Evolutionary conservation across 768 basidiomycete species (phyloP).

Genomic region (Phanerochaete sordida): DNA sequence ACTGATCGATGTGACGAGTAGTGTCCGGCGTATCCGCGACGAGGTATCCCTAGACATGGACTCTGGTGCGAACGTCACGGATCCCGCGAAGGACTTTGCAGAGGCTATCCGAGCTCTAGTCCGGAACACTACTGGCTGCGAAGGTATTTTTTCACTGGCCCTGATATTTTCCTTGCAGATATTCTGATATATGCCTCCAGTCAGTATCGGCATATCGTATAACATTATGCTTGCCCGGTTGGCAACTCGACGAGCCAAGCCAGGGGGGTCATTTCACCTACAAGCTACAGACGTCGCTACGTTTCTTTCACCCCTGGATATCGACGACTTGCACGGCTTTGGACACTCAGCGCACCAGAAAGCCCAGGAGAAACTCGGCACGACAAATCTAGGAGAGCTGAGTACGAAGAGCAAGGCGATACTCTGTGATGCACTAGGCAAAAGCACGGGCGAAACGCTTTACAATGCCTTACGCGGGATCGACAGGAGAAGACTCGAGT

Average conservation of each 20-base stretch:
- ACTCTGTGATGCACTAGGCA: slow-evolving; percentile 75
- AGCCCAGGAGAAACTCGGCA: slow-evolving; percentile 74
- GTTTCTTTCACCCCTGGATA: slow-evolving; percentile 64
- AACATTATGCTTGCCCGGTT: slow-evolving; percentile 93
- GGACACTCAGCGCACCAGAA: slow-evolving; percentile 75
- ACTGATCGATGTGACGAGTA: slow-evolving; percentile 78
- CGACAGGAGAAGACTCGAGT: slow-evolving; percentile 76
- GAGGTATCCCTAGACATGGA: slow-evolving; percentile 27
- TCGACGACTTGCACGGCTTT: slow-evolving; percentile 85
- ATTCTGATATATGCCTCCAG: slow-evolving; percentile 35
- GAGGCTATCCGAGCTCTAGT: slow-evolving; percentile 79
- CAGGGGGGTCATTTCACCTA: slow-evolving; percentile 82
- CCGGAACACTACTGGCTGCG: slow-evolving; percentile 75
- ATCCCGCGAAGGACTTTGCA: slow-evolving; percentile 76
- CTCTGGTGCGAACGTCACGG: slow-evolving; percentile 23
- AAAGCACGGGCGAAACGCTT: slow-evolving; percentile 77
- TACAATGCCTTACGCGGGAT: slow-evolving; percentile 83
- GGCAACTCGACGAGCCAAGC: slow-evolving; percentile 89
- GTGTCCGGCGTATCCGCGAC: slow-evolving; percentile 38
- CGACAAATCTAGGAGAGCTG: slow-evolving; percentile 66
- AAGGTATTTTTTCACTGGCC: slow-evolving; percentile 46
- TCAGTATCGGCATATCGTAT: slow-evolving; percentile 87
- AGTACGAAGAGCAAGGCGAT: slow-evolving; percentile 55
- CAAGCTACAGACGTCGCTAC: slow-evolving; percentile 43
- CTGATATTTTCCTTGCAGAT: neutral